These are phyloP conservation scores for Evansstolkia leycettana DNA, from an alignment of 495 filamentous ascomycete genomes.

Conservation along the genomic window DNA sequence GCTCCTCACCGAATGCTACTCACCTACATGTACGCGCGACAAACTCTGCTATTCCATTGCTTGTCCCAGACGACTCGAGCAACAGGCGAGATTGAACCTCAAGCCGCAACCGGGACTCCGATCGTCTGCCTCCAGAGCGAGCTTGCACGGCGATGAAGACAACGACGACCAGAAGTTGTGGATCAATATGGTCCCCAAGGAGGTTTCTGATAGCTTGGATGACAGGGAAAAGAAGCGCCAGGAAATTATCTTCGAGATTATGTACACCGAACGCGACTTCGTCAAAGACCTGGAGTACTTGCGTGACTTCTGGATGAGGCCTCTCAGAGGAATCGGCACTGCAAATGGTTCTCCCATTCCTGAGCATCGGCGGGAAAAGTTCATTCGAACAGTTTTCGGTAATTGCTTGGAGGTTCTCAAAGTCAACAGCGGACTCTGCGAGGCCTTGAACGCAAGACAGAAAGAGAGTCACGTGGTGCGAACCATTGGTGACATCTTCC, in stretches of 20 bases:
- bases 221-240: constrained; percentile 95
- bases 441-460: constrained; percentile 77
- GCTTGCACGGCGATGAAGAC: constrained; percentile 75
- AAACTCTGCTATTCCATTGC: constrained; percentile 97
- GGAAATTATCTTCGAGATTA: constrained; percentile 94
- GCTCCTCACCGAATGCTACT: constrained; percentile 92
- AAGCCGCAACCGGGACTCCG: constrained; percentile 81
- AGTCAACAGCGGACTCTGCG: constrained; percentile 79
- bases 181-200: constrained; percentile 97
- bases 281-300: constrained; percentile 98
- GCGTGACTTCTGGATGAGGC: constrained; percentile 97
- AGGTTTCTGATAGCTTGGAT: constrained; percentile 74
- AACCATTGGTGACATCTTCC: constrained; percentile 88
- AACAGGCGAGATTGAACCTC: constrained; percentile 85
- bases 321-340: constrained; percentile 56
- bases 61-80: constrained; percentile 86
- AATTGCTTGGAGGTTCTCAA: constrained; percentile 91
- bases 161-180: constrained; percentile 96
- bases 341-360: constrained; percentile 74
- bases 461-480: constrained; percentile 79
- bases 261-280: constrained; percentile 98
- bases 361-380: constrained; percentile 72
- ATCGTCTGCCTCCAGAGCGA: constrained; percentile 65
- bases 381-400: constrained; percentile 88
- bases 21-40: constrained; percentile 89